Evolutionary conservation across 2,329 filamentous ascomycete species (phyloP).

Genomic region (Colletotrichum spinosum): DNA sequence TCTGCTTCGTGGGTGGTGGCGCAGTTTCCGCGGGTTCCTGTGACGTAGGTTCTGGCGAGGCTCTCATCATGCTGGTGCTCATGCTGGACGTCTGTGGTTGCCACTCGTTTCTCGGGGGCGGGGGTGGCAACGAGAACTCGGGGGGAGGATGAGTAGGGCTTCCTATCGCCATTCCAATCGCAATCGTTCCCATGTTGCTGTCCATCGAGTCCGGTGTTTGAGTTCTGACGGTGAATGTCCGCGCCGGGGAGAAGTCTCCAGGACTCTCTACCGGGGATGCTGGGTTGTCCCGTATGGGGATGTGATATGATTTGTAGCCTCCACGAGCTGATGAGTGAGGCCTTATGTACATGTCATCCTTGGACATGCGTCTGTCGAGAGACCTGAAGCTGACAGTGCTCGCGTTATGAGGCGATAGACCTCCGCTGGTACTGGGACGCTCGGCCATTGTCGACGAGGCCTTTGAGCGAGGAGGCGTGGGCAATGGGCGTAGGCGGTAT

Average conservation of each 20-base stretch:
- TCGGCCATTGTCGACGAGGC: conserved; percentile 43
- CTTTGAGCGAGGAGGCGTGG: conserved; percentile 39
- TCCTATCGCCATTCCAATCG: conserved; percentile 80
- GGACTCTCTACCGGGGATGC: conserved; percentile 58
- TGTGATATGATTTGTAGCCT: conserved; percentile 53
- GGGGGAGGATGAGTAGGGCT: conserved; percentile 67
- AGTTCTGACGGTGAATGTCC: conserved; percentile 51
- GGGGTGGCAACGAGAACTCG: conserved; percentile 37
- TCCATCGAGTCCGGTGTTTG: conserved; percentile 57
- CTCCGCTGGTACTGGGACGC: conserved; percentile 57
- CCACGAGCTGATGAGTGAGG: conserved; percentile 46
- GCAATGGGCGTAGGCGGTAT: conserved; percentile 40
- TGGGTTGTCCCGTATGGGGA: conserved; percentile 54
- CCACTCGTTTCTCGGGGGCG: conserved; percentile 39
- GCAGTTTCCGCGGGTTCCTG: conserved; percentile 21
- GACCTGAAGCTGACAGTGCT: conserved; percentile 43
- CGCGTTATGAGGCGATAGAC: conserved; percentile 43
- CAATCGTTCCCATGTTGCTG: conserved; percentile 53
- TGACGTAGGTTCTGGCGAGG: conserved; percentile 28
- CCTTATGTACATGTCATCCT: conserved; percentile 52
- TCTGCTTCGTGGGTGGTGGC: conserved; percentile 53
- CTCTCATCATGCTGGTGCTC: conserved; percentile 27
- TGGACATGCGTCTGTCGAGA: conserved; percentile 58
- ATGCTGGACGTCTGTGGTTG: conserved; percentile 43
- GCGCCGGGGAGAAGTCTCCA: conserved; percentile 44